phyloP scores from a whole-genome alignment of 2,329 filamentous ascomycete species.

The Ceratocystis lukuohia region DNA sequence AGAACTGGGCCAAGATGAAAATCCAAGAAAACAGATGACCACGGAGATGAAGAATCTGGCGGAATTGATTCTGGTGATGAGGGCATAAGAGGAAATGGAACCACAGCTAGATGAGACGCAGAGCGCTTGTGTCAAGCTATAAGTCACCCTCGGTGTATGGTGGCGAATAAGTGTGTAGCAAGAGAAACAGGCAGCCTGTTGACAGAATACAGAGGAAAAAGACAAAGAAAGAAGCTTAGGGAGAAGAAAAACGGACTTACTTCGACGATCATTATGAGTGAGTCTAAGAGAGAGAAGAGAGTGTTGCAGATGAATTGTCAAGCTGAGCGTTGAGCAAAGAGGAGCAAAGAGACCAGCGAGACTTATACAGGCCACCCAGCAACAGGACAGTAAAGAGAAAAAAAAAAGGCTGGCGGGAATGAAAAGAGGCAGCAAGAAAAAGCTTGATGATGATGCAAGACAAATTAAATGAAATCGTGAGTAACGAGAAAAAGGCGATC shows the following conservation, averaged over 20 bases:
- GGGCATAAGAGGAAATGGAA: not conserved
- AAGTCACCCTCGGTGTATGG: not conserved
- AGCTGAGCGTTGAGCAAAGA: not conserved
- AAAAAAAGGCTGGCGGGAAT: not conserved
- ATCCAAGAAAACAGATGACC: not conserved
- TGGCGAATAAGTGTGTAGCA: not conserved
- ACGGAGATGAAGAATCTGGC: not conserved
- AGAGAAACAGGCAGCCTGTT: not conserved
- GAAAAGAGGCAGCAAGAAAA: not conserved
- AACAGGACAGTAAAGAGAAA: not conserved
- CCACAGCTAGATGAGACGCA: not conserved
- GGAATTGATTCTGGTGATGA: not conserved
- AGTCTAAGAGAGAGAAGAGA: not conserved
- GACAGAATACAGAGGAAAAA: not conserved
- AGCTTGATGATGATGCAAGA: conserved; percentile 15
- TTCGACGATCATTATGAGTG: conserved; percentile 26
- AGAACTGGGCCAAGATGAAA: not conserved
- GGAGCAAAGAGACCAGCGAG: not conserved
- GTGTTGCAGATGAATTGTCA: not conserved
- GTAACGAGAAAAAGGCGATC: not conserved
- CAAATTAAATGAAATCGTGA: conserved; percentile 11
- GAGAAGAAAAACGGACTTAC: conserved; percentile 21
- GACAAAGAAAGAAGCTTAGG: conserved; percentile 15
- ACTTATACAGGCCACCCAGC: conserved; percentile 9
- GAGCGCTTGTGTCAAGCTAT: not conserved